phyloP scores from a whole-genome alignment of 2,329 filamentous ascomycete genomes.

The Diaporthe citriasiana region DNA sequence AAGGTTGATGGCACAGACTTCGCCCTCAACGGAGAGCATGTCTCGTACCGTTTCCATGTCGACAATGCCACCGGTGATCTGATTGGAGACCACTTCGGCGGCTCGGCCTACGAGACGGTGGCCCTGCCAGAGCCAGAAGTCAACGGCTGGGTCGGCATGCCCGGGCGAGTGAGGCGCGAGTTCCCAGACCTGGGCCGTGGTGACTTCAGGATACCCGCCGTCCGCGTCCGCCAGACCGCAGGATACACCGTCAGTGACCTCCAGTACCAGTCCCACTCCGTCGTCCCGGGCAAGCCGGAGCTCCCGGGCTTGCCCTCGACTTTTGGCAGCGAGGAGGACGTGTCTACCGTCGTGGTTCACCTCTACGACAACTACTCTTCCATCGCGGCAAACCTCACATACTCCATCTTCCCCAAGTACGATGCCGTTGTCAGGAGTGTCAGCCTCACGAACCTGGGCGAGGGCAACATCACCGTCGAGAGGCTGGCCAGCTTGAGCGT shows the following conservation, averaged over 20 bases:
- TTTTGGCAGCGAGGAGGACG: conserved; percentile 68
- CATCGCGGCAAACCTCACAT: conserved; percentile 70
- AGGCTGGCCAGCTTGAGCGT: conserved; percentile 72
- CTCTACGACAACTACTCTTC: conserved; percentile 71
- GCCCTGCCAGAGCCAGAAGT: conserved; percentile 51
- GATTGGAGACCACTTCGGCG: conserved; percentile 73
- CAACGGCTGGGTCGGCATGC: conserved; percentile 67
- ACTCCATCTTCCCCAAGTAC: conserved; percentile 74
- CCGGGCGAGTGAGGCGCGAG: conserved; percentile 69
- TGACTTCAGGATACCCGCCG: conserved; percentile 73
- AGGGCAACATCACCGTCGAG: conserved; percentile 65
- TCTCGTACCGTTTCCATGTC: conserved; percentile 76
- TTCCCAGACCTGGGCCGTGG: conserved; percentile 75
- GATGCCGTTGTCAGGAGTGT: conserved; percentile 74
- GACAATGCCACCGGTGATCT: conserved; percentile 69
- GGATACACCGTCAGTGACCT: conserved; percentile 73
- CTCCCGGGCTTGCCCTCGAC: conserved; percentile 71
- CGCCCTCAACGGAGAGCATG: conserved; percentile 66
- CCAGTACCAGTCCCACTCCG: conserved; percentile 69
- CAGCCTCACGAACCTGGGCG: conserved; percentile 71
- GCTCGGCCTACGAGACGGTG: conserved; percentile 65
- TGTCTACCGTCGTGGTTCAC: conserved; percentile 70
- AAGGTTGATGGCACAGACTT: conserved; percentile 69
- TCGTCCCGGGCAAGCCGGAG: conserved; percentile 68
- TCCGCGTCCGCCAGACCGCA: conserved; percentile 70